These are phyloP conservation scores for Arachnomyces sp. DNA, from an alignment of 2,329 filamentous ascomycete species.

Conservation along the genomic window DNA sequence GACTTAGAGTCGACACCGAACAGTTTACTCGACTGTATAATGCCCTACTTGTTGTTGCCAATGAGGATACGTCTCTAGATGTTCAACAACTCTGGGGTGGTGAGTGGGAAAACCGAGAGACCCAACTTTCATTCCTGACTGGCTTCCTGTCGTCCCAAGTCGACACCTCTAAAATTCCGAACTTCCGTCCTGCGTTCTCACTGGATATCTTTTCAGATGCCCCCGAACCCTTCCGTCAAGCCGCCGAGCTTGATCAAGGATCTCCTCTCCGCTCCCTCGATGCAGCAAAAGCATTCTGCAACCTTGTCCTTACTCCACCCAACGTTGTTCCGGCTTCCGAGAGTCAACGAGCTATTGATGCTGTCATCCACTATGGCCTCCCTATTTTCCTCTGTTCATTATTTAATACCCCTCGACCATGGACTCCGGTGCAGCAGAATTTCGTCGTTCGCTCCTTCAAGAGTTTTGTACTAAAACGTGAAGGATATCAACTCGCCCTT, in stretches of 20 bases:
- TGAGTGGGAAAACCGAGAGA: slow-evolving; percentile 73
- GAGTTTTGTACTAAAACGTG: slow-evolving; percentile 71
- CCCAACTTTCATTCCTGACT: slow-evolving; percentile 87
- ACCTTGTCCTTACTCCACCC: slow-evolving; percentile 53
- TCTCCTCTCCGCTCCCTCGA: slow-evolving; percentile 85
- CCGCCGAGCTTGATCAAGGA: slow-evolving; percentile 62
- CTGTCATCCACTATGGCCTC: slow-evolving; percentile 49
- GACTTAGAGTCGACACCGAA: slow-evolving; percentile 64
- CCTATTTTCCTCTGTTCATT: slow-evolving; percentile 46
- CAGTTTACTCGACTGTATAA: slow-evolving; percentile 80
- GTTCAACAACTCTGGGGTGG: slow-evolving; percentile 89
- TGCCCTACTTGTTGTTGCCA: slow-evolving; percentile 65
- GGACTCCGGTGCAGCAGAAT: slow-evolving; percentile 41
- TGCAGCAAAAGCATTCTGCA: slow-evolving; percentile 63
- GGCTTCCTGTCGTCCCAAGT: slow-evolving; percentile 74
- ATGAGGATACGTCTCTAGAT: slow-evolving; percentile 59
- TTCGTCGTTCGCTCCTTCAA: slow-evolving; percentile 55
- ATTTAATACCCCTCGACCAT: slow-evolving; percentile 42
- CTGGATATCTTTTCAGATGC: slow-evolving; percentile 55
- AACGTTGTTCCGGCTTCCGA: slow-evolving; percentile 51
- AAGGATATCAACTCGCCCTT: slow-evolving; percentile 78
- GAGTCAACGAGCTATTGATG: slow-evolving; percentile 50
- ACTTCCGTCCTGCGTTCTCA: slow-evolving; percentile 70
- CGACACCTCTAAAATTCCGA: slow-evolving; percentile 77
- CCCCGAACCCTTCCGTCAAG: slow-evolving; percentile 51